A percentile compares a stretch with the other conserved stretches of the same genome.
phyloP scores from a whole-genome alignment of 2,329 filamentous ascomycete species.

The Karstenula rhodostoma region DNA sequence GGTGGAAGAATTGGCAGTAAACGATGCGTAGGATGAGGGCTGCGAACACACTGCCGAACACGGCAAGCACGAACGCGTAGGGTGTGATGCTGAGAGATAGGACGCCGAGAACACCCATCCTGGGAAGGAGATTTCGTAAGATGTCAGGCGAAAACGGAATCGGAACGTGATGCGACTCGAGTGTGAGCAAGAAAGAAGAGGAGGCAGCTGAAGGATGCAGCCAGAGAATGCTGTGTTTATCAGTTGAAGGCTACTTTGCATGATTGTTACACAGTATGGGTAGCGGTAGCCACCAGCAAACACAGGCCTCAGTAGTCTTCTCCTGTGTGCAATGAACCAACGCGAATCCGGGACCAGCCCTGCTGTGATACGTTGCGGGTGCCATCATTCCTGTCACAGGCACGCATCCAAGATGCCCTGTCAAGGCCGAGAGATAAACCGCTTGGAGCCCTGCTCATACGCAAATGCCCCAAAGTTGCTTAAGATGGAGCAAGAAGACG shows the following conservation, averaged over 20 bases:
- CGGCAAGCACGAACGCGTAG: neutral
- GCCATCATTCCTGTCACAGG: neutral
- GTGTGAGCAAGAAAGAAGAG: neutral
- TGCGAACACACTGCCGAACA: neutral
- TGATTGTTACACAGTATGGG: constrained; percentile 6
- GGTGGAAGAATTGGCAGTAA: constrained; percentile 53
- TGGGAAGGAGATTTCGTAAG: neutral
- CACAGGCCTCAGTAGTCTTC: neutral
- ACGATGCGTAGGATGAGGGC: constrained; percentile 31
- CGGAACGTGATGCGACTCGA: neutral
- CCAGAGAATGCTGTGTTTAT: constrained; percentile 12
- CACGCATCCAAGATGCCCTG: neutral
- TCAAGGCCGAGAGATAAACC: neutral
- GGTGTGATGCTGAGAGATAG: neutral
- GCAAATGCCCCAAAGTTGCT: neutral
- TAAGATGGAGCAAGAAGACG: neutral
- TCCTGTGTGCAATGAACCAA: neutral
- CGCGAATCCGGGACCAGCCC: neutral
- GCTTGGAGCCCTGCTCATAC: neutral
- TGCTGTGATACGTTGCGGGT: constrained; percentile 1
- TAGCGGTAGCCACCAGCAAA: constrained; percentile 1
- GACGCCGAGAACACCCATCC: constrained; percentile 1
- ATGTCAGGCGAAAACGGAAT: neutral
- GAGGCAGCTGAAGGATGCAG: constrained; percentile 6
- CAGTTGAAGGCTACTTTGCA: neutral